phyloP scores from a whole-genome alignment of 2,329 filamentous ascomycete genomes.

The Coniochaeta sp. region DNA sequence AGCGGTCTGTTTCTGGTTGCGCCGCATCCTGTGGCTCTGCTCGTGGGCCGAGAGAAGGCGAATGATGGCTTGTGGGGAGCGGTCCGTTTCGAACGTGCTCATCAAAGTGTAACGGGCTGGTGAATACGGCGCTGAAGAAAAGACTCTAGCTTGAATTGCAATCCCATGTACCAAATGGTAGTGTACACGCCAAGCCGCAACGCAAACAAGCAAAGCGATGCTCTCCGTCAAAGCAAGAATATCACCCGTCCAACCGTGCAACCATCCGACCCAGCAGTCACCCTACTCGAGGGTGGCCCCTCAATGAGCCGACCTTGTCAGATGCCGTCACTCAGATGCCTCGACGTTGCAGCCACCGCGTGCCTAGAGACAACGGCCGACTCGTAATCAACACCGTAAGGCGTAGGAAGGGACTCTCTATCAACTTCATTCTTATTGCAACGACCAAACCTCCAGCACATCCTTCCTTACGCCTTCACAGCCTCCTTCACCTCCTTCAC shows the following conservation, averaged over 20 bases:
- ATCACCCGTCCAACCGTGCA: neutral
- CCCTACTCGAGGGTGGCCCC: too few relatives aligned
- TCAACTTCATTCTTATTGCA: neutral
- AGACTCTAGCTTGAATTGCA: neutral
- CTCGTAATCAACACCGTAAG: neutral
- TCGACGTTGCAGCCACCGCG: too few relatives aligned
- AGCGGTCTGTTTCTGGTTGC: too few relatives aligned
- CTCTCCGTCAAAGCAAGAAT: neutral
- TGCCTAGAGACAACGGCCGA: too few relatives aligned
- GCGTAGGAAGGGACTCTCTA: neutral
- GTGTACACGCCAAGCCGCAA: neutral
- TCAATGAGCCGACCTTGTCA: too few relatives aligned
- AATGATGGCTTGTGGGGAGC: neutral
- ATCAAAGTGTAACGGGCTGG: too few relatives aligned
- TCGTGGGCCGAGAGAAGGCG: too few relatives aligned
- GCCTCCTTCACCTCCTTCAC: constrained; percentile 8
- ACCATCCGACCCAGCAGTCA: too few relatives aligned
- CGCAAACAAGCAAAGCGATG: neutral
- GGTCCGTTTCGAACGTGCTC: neutral
- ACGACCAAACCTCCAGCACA: neutral
- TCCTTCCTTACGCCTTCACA: constrained; percentile 4
- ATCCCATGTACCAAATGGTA: neutral
- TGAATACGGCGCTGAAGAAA: neutral
- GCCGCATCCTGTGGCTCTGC: too few relatives aligned
- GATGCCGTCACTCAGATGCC: too few relatives aligned